Conservation (phyloP, 805 yeast species). For the Yamadazyma insecticola region DNA sequence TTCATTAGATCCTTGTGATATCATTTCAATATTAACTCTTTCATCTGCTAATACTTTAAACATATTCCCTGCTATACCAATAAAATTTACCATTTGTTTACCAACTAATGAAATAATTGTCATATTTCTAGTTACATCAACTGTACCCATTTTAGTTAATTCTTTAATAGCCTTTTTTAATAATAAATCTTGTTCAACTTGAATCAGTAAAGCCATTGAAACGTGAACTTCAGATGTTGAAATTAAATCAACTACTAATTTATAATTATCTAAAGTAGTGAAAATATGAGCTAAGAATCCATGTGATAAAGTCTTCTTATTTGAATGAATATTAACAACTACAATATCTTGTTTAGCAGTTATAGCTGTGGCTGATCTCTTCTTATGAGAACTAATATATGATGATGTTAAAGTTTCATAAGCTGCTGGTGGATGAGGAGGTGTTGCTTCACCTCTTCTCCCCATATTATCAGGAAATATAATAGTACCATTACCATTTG, state of each 20-base stretch:
- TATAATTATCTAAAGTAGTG: conserved; percentile 75
- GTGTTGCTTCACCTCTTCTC: conserved; percentile 81
- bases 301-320: conserved; percentile 86
- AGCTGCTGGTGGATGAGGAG: conserved; percentile 91
- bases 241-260: conserved; percentile 88
- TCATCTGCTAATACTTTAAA: conserved; percentile 91
- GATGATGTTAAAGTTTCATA: conserved; percentile 42
- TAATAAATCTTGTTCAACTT: conserved; percentile 56
- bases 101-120: conserved; percentile 94
- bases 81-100: conserved; percentile 92
- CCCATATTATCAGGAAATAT: conserved; percentile 90
- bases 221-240: conserved; percentile 98
- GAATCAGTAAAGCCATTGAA: conserved; percentile 91
- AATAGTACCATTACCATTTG: conserved; percentile 87
- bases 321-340: conserved; percentile 89
- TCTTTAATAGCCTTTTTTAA: conserved; percentile 74
- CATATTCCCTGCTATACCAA: conserved; percentile 97
- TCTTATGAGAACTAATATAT: conserved; percentile 38
- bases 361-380: conserved; percentile 87
- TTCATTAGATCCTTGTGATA: conserved; percentile 97
- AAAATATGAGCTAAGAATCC: conserved; percentile 93
- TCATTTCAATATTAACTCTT: conserved; percentile 93
- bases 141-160: conserved; percentile 75
- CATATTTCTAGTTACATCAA: conserved; percentile 83
- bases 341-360: conserved; percentile 91